Conservation (phyloP, 345 rosid species). For the Salix suchowensis region DNA sequence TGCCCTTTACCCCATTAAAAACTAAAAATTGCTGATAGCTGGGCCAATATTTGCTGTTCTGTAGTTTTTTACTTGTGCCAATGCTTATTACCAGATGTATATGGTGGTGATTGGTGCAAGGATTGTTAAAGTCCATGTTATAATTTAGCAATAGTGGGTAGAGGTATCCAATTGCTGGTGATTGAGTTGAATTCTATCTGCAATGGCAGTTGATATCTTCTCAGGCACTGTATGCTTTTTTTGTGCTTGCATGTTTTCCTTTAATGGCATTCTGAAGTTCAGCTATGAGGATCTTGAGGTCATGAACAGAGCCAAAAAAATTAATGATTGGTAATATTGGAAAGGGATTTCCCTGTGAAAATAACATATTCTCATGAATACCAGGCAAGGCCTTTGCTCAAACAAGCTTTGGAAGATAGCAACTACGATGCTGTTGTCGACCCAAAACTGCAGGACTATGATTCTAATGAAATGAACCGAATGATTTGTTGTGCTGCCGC, state of each 20-base stretch:
- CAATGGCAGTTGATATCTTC: not conserved
- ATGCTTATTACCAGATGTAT: not conserved
- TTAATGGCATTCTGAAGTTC: not conserved
- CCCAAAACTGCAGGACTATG: constrained; percentile 20
- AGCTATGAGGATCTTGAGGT: not conserved
- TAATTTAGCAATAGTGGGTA: not conserved
- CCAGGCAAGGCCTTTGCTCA: constrained; percentile 31
- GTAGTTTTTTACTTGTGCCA: not conserved
- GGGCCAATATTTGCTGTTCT: not conserved
- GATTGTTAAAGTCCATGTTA: not conserved
- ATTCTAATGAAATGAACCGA: constrained; percentile 7
- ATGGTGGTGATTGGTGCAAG: not conserved
- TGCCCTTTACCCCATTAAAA: not conserved
- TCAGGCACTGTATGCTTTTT: not conserved
- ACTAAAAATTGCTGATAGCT: not conserved
- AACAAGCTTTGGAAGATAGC: constrained; percentile 42
- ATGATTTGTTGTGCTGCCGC: constrained; percentile 21
- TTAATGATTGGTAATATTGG: not conserved
- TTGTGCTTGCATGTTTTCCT: not conserved
- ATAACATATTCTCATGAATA: constrained; percentile 15
- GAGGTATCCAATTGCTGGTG: not conserved
- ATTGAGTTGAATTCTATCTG: not conserved
- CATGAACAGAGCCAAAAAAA: not conserved
- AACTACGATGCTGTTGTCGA: constrained; percentile 36
- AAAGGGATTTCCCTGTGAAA: not conserved